Evolutionary conservation across 495 filamentous ascomycete species (phyloP).

Genomic region (Letharia lupina): DNA sequence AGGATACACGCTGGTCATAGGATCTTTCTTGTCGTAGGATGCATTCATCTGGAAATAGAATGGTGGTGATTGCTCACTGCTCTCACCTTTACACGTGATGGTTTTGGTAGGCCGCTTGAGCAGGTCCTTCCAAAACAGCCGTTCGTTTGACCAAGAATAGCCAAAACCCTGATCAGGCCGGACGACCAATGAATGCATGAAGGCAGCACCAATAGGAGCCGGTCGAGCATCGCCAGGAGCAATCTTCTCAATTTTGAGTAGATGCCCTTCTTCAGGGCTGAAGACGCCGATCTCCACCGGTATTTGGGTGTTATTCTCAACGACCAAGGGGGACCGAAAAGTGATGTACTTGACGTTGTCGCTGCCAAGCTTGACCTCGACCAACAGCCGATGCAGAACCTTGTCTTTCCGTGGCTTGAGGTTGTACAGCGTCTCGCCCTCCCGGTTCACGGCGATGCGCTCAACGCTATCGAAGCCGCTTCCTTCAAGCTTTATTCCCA

Average conservation of each 20-base stretch:
- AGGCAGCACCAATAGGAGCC: constrained; percentile 86
- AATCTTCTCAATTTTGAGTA: constrained; percentile 97
- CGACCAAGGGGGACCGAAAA: constrained; percentile 83
- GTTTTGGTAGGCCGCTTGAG: constrained; percentile 74
- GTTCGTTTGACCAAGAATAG: constrained; percentile 85
- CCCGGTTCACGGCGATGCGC: constrained; percentile 82
- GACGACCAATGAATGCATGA: constrained; percentile 80
- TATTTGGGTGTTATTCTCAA: constrained; percentile 98
- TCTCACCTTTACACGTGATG: constrained; percentile 77
- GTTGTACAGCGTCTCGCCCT: constrained; percentile 84
- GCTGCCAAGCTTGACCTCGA: constrained; percentile 79
- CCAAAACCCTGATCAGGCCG: constrained; percentile 95
- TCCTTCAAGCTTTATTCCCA: constrained; percentile 78
- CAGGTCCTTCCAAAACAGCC: constrained; percentile 85
- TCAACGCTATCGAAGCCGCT: constrained; percentile 88
- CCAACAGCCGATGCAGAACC: constrained; percentile 78
- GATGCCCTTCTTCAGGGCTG: constrained; percentile 76
- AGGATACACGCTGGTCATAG: constrained; percentile 76
- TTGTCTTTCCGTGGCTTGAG: constrained; percentile 75
- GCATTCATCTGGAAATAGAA: constrained; percentile 97
- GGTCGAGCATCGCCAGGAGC: constrained; percentile 85
- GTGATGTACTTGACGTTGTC: constrained; percentile 98
- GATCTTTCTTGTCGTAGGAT: constrained; percentile 68
- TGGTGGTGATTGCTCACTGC: constrained; percentile 62
- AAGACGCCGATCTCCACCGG: constrained; percentile 92